Conservation (phyloP, 495 filamentous ascomycete species). For the Talaromyces liani region DNA sequence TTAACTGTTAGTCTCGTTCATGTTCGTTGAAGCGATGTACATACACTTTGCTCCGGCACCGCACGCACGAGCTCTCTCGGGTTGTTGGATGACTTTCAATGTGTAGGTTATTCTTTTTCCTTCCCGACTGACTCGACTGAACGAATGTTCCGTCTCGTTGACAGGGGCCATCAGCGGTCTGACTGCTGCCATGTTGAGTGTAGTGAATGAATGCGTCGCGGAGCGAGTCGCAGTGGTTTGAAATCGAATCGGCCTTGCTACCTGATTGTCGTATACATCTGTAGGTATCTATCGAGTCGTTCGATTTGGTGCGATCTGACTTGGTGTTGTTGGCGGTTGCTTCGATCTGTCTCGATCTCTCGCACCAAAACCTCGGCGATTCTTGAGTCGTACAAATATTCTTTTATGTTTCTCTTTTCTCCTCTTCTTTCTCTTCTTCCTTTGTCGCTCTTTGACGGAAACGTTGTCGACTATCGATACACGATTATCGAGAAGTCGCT, state of each 20-base stretch:
- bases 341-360: not conserved
- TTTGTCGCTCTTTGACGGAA: not conserved
- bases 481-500: not conserved
- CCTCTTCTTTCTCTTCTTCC: not conserved
- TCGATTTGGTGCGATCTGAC: not conserved
- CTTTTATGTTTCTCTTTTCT: not conserved
- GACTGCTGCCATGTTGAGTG: conserved; percentile 18
- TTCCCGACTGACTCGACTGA: conserved; percentile 65
- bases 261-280: not conserved
- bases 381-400: not conserved
- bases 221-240: not conserved
- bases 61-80: conserved; percentile 91
- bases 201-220: not conserved
- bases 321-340: too few species aligned
- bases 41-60: conserved; percentile 91
- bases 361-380: not conserved
- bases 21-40: conserved; percentile 17
- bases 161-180: conserved; percentile 28
- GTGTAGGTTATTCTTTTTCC: conserved; percentile 76
- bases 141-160: conserved; percentile 52
- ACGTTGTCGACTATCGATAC: not conserved
- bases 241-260: not conserved
- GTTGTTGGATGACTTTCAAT: conserved; percentile 86
- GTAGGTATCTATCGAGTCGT: not conserved
- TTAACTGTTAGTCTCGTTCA: conserved; percentile 1